Base-by-base conservation (phyloP, 345 rosid genomes). In the Xanthoceras sorbifolium region DNA sequence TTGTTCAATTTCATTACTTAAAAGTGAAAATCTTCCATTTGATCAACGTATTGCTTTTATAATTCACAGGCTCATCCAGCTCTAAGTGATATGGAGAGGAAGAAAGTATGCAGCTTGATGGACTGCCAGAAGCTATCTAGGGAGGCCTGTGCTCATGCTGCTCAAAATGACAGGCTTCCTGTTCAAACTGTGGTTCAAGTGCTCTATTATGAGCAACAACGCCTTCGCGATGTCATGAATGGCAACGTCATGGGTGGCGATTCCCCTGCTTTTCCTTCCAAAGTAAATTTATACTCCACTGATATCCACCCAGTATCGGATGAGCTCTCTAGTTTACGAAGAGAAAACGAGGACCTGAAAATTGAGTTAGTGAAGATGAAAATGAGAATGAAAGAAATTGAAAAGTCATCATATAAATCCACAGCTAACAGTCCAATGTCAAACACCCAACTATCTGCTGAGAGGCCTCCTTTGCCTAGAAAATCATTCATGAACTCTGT, bases 121-220 rank as follows among this genome's bases (percentile, higher is more conserved):
- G 97, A 95, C 79, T 95, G 98, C 55, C 98, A 95, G 84, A 95
- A 93, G 67, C 97, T 93, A 52, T 92, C 99, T 0, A 59, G 99
- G 57, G 97, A 92, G 80, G 98, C 97, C 2, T 93, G 98, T 69
- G 99, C 99, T 18, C 99, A 95, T 22, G 99, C 98, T 8, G 96
- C 99, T 29, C 94, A 90, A 67, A 95, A 95, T 12, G 93, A 93
- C 72, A 85, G 97, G 78, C 97, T 95, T 36, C 98, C 97, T 0
- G 97, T 92, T 67, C 98, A 95, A 36, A 93, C 97, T 1, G 93
- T 93, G 46, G 99, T 95, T 76, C 98, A 93, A 79, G 99, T 95
- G 32, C 99, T 93, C 69, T 92, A 92, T 86, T 83, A 92, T 55
- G 97, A 95, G 83, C 99, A 93, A 77, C 97, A 92, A 71, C 94